phyloP scores from a whole-genome alignment of 768 basidiomycete species.

The Tephrocybe sp. region DNA sequence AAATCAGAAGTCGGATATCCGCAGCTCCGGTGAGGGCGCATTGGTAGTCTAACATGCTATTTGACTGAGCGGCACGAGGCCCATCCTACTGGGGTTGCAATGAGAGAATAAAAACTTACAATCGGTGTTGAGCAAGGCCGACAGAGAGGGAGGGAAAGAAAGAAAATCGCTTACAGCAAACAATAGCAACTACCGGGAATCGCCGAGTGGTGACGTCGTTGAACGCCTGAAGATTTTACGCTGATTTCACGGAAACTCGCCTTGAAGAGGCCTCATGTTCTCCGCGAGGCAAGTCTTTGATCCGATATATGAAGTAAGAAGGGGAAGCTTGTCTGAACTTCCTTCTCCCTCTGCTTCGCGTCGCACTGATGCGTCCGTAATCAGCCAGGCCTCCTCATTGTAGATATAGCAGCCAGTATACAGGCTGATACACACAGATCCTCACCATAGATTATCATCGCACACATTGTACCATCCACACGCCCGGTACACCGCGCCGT shows the following conservation, averaged over 20 bases:
- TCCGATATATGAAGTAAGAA: conserved; percentile 19
- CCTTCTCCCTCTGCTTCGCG: conserved; percentile 2
- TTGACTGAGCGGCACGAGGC: conserved; percentile 36
- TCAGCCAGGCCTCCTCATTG: conserved; percentile 14
- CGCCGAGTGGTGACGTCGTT: conserved; percentile 7
- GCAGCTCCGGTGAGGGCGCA: conserved; percentile 36
- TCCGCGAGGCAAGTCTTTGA: conserved; percentile 42
- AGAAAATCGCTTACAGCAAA: background rate
- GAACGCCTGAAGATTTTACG: too few species aligned
- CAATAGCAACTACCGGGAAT: conserved; percentile 6
- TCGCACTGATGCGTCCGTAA: conserved; percentile 14
- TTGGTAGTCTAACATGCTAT: conserved; percentile 58
- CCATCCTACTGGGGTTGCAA: conserved; percentile 31
- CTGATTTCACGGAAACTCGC: too few species aligned
- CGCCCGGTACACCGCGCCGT: conserved; percentile 32
- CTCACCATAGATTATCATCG: conserved; percentile 23
- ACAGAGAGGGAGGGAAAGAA: background rate
- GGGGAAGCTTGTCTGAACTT: background rate
- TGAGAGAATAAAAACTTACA: conserved; percentile 18
- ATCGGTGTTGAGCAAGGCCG: background rate
- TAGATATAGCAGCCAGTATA: conserved; percentile 12
- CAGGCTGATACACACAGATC: conserved; percentile 16
- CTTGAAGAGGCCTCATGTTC: conserved; percentile 48
- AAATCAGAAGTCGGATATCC: conserved; percentile 39
- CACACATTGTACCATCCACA: conserved; percentile 11